Evolutionary conservation across 805 yeast species (phyloP), one percentile per base, ranked within the genome.

Genomic region (Wickerhamomyces kurtzmanii): DNA sequence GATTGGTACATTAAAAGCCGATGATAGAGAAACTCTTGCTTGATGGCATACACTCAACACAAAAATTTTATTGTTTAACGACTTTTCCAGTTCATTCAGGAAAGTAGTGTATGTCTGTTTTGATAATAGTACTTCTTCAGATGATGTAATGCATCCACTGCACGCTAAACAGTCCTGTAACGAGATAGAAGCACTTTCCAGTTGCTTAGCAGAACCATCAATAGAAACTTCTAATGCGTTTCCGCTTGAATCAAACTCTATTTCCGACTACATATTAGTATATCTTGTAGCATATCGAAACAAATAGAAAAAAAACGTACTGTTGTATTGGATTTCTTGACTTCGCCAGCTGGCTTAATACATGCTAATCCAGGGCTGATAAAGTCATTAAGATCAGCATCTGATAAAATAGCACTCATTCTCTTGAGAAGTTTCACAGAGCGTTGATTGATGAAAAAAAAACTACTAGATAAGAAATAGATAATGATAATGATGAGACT

Each of bases 331-430:
- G 36, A 36, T 10, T 39, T 48, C 24, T 56, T 51, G 12, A 47
- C 51, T 18, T 56, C 64, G 29, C 69, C 77, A 8, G 75, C 77
- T 0, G 97, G 96, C 55, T 85, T 91, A 30, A 87, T 78, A 50
- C 98, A 91, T 1, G 96, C 97, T 16, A 83, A 76, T 0, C 95
- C 94, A 0, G 97, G 98, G 18, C 82, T 68, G 24, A 91, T 89
- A 56, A 86, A 91, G 55, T 91, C 98, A 54, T 91, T 91, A 32
- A 91, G 59, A 46, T 91, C 96, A 32, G 83, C 91, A 14, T 85
- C 87, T 7, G 94, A 80, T 30, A 89, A 62, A 23, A 87, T 59
- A 2, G 96, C 85, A 55, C 94, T 80, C 97, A 87, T 86, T 4
- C 4, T 22, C 12, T 30, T 18, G 11, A 18, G 11, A 18, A 18